Base-by-base conservation (phyloP, 371 early-diverging fungal genomes). In the Apophysomyces variabilis region DNA sequence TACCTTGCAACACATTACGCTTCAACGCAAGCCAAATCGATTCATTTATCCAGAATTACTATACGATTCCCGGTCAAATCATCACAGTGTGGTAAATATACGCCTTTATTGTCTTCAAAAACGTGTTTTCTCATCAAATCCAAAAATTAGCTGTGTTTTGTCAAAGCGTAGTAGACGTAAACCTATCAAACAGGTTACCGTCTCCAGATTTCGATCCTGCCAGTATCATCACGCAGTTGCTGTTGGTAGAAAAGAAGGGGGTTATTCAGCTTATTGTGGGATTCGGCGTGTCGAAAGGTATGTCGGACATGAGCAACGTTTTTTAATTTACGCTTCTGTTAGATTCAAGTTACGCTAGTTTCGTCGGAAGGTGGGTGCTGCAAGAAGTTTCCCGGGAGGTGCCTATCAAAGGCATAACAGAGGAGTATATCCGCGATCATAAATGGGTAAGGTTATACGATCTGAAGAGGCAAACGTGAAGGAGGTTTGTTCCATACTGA, bases 1-100 rank as follows among this genome's bases (percentile, higher is more conserved):
- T 72, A 75, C 60, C 70, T 83, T 41, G 80, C 77, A 0, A 68
- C 73, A 0, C 74, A 78, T 56, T 71, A 72, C 43, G 75, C 77
- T 32, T 71, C 76, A 9, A 41, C 64, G 6, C 73, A 71, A 47
- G 72, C 75, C 1, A 78, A 71, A 50, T 57, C 62, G 1, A 61
- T 83, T 0, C 64, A 73, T 5, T 18, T 80, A 9, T 74, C 75
- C 45, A 68, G 68, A 8, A 67, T 83, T 13, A 26, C 62, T 41
- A 60, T 83, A n/a, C 72, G 69, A 1, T 83, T 83, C 57, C 77
- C 79, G 38, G 26, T 44, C 21, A 67, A 66, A 62, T 13, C 66
- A 3, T 41, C 37, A 14, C 61, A 77, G 60, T 66, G 68, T 13
- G 60, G 68, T 62, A 65, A 39, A 46, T 9, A 32, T 12, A 41